Percentiles rank a stretch among this genome's conserved stretches.
Conservation (phyloP, 495 filamentous ascomycete genomes). For the Hypoxylon fuscum region DNA sequence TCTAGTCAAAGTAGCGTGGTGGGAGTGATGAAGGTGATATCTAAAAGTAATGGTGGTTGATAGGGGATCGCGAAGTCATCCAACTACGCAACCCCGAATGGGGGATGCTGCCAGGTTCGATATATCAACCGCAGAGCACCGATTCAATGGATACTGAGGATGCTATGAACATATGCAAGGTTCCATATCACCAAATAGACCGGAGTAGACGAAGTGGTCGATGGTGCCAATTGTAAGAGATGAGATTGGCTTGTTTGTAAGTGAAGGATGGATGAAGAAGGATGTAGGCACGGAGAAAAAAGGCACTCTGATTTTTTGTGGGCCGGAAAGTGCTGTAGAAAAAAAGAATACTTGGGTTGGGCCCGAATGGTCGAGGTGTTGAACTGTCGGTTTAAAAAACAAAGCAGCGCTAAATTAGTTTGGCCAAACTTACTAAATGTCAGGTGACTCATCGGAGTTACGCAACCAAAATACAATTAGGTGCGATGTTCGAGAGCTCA, state of each 20-base stretch:
- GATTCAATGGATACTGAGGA: background rate
- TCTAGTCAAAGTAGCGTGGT: too few species aligned
- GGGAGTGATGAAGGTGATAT: too few species aligned
- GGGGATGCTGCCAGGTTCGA: conserved; percentile 10
- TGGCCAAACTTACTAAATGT: conserved; percentile 6
- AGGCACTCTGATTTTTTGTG: conserved; percentile 12
- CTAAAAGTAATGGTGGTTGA: background rate
- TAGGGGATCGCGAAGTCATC: conserved; percentile 11
- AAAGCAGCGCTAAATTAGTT: conserved; percentile 13
- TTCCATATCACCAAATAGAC: background rate
- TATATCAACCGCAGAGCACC: background rate
- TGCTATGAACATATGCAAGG: background rate
- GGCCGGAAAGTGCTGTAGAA: conserved; percentile 9
- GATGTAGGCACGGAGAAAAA: conserved; percentile 35
- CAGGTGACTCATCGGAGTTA: conserved; percentile 18
- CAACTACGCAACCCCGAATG: conserved; percentile 14
- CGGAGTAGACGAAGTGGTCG: conserved; percentile 5
- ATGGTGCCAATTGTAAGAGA: background rate
- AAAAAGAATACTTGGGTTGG: conserved; percentile 2
- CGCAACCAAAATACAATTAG: background rate
- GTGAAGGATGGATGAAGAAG: conserved; percentile 13
- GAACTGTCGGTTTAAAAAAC: background rate
- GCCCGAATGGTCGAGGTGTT: conserved; percentile 21
- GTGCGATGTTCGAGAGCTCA: conserved; percentile 10
- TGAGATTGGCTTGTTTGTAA: conserved; percentile 27